Evolutionary conservation across 768 basidiomycete genomes (phyloP).

Genomic region (Xerocomellus amylosporus): DNA sequence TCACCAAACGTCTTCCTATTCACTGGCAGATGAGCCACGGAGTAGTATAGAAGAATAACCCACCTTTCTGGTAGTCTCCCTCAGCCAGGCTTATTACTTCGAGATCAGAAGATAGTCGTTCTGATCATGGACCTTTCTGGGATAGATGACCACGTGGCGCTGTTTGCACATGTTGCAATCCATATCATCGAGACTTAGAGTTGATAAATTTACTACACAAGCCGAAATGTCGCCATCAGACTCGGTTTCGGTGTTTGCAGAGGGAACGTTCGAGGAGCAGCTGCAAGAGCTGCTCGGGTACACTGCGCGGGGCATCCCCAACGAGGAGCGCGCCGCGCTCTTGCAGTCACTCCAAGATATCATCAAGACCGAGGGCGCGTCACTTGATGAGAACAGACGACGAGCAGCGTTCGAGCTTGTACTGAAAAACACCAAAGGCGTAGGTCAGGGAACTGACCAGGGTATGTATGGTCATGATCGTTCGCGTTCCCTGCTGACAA

Average conservation of each 20-base stretch:
- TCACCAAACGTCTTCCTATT: too few species aligned
- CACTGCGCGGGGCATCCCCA: constrained; percentile 59
- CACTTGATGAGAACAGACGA: constrained; percentile 53
- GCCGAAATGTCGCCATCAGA: constrained; percentile 65
- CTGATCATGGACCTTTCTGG: too few species aligned
- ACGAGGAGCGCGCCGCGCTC: constrained; percentile 62
- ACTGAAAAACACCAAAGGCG: constrained; percentile 56
- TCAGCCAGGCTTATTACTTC: too few species aligned
- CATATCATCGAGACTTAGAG: constrained; percentile 5
- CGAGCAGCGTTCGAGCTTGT: constrained; percentile 58
- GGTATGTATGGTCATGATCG: constrained; percentile 42
- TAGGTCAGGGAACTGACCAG: constrained; percentile 77
- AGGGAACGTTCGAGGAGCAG: constrained; percentile 87
- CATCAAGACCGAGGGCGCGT: constrained; percentile 49
- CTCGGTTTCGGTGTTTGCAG: constrained; percentile 80
- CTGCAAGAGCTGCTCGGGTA: constrained; percentile 78
- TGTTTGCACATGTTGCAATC: constrained; percentile 23
- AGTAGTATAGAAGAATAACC: too few species aligned
- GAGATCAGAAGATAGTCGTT: too few species aligned
- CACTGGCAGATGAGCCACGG: too few species aligned
- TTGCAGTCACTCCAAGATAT: constrained; percentile 66
- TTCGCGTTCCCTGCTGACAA: constrained; percentile 2
- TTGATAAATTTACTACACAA: constrained; percentile 9
- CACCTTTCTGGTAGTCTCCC: too few species aligned
- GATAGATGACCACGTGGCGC: neutral